Conservation (phyloP, 2,329 filamentous ascomycete genomes). For the Cladosporium sp. region DNA sequence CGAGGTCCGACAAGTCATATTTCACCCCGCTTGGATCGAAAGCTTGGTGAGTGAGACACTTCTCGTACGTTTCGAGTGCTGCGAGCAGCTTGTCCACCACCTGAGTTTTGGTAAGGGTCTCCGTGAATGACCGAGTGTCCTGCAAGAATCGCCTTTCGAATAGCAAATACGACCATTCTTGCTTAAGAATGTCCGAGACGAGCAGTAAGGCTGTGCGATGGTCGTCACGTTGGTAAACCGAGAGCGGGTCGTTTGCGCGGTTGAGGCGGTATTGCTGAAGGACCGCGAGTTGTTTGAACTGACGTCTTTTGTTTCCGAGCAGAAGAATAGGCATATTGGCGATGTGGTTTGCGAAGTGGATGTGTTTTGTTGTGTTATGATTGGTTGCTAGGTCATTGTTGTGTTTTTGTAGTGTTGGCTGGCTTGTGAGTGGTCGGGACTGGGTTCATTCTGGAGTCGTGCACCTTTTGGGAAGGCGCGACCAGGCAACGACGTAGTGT, state of each 20-base stretch:
- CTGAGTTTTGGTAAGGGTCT: background rate
- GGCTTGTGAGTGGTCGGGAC: background rate
- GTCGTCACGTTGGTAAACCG: background rate
- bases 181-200: conserved; percentile 11
- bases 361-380: background rate
- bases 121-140: background rate
- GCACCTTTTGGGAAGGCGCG: conserved; percentile 9
- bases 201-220: conserved; percentile 6
- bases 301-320: conserved; percentile 13
- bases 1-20: conserved; percentile 9
- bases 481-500: conserved; percentile 6
- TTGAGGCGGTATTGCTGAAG: conserved; percentile 10
- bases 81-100: conserved; percentile 11
- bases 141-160: conserved; percentile 13
- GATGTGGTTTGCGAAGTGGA: background rate
- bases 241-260: conserved; percentile 13
- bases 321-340: conserved; percentile 11
- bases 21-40: background rate
- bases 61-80: conserved; percentile 11
- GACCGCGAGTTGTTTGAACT: conserved; percentile 12
- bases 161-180: conserved; percentile 5
- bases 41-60: conserved; percentile 13
- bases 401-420: conserved; percentile 6
- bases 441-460: background rate
- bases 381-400: conserved; percentile 8